Evolutionary conservation across 768 basidiomycete genomes (phyloP), one percentile per base, ranked within the genome.

Genomic region (Boletus rex-veris): DNA sequence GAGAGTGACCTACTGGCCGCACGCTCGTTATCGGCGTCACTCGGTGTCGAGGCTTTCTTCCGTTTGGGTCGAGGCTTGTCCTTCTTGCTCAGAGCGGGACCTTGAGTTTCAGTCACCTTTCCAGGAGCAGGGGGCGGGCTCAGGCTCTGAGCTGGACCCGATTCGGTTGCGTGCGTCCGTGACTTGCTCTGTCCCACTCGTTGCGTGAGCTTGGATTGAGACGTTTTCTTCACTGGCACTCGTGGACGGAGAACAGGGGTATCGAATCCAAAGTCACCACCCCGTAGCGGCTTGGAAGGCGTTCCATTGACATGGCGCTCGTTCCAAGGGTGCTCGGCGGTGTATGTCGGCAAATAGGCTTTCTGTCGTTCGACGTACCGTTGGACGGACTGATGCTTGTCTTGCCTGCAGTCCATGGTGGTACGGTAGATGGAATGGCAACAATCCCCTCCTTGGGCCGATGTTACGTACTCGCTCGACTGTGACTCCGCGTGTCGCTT

Each of bases 221-320:
- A 3, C 36, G n/a, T 11, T 14, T 54, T 64, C n/a, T 48, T 31
- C 45, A 64, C 65, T 28, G 52, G 55, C 11, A 57, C 59, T 8
- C 84, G 77, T 33, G 84, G 73, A 57, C 76, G 79, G 36, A 85
- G 71, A 31, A 84, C 66, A 16, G 84, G 84, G 10, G 82, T 85
- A 37, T 72, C 77, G 57, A 84, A 80, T 5, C 75, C 76, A 56
- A 71, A 69, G 16, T 60, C 68, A 11, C 60, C 55, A 12, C 47
- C 53, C 33, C 35, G 51, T 38, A 38, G 48, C 4, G 19, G 21
- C 40, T 52, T 55, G 37, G 54, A 16, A 7, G 62, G 66, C 5
- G 63, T 61, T 18, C 33, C 43, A 16, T 16, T 12, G 12, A 12
- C 12, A 39, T 7, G 33, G 50, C 42, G 26, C 35, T 59, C 48